phyloP scores from a whole-genome alignment of 176 grass and related monocot species.

The Cenchrus fungigraminus region DNA sequence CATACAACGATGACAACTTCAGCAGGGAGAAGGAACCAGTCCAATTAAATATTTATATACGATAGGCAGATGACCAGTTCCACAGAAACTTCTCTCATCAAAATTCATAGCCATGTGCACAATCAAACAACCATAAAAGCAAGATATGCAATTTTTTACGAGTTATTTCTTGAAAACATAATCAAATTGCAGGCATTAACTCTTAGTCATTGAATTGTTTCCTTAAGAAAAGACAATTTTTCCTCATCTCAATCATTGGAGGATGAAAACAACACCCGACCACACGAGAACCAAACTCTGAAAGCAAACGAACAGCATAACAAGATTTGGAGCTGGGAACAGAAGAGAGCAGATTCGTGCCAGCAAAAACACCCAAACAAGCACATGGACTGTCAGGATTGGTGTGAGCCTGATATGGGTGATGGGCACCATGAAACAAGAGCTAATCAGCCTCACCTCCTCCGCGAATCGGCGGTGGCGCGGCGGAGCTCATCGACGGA shows the following conservation, averaged over 20 bases:
- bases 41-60: not conserved
- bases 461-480: conserved; percentile 77
- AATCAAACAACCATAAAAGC: conserved; percentile 12
- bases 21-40: not conserved
- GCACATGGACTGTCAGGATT: not conserved
- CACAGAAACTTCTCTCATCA: not conserved
- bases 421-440: not conserved
- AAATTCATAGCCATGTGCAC: conserved; percentile 29
- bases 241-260: conserved; percentile 18
- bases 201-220: conserved; percentile 12
- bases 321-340: not conserved
- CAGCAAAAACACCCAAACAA: conserved; percentile 28
- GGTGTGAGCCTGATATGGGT: no score
- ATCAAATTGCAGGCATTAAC: conserved; percentile 26
- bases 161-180: conserved; percentile 9
- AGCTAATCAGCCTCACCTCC: conserved; percentile 56
- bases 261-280: conserved; percentile 20
- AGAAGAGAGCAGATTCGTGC: conserved; percentile 13
- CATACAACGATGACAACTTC: conserved; percentile 1
- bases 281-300: conserved; percentile 10
- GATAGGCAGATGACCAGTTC: not conserved
- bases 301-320: not conserved
- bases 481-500: conserved; percentile 82
- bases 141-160: not conserved
- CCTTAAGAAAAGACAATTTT: not conserved